Percentiles rank a stretch among this genome's conserved stretches.
Evolutionary conservation across 1,139 yeast species (phyloP).

Genomic region (Saccharomyces hybrid): DNA sequence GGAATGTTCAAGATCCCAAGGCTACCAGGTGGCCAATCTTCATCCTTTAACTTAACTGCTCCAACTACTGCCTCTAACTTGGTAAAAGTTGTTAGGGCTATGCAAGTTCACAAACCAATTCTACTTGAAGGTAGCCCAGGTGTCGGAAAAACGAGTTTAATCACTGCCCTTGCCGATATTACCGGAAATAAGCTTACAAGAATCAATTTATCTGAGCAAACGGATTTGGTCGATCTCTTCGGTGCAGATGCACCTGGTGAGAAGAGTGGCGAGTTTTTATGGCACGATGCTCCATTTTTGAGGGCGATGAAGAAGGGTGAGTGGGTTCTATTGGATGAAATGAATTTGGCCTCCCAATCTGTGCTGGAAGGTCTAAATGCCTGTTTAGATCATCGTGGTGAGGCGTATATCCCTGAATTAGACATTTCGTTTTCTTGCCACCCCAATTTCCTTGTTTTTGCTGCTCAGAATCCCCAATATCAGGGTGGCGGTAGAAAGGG

Average conservation of each 20-base stretch:
- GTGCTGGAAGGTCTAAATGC: constrained; percentile 96
- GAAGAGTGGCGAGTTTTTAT: constrained; percentile 83
- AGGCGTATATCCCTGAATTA: constrained; percentile 91
- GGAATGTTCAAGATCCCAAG: constrained; percentile 48
- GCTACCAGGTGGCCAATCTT: constrained; percentile 21
- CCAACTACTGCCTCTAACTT: constrained; percentile 91
- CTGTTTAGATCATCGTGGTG: constrained; percentile 96
- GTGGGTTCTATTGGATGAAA: constrained; percentile 96
- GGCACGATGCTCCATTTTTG: constrained; percentile 97
- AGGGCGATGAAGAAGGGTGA: constrained; percentile 96
- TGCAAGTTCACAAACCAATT: constrained; percentile 87
- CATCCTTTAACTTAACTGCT: constrained; percentile 65
- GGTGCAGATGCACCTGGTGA: constrained; percentile 97
- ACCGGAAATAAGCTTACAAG: constrained; percentile 77
- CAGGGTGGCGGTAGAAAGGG: constrained; percentile 99
- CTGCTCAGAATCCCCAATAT: constrained; percentile 96
- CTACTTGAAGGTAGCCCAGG: constrained; percentile 97
- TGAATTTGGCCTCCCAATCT: constrained; percentile 96
- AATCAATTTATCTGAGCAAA: constrained; percentile 92
- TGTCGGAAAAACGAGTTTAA: constrained; percentile 92
- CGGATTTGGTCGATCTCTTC: constrained; percentile 88
- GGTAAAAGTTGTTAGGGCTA: constrained; percentile 82
- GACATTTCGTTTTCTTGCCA: constrained; percentile 78
- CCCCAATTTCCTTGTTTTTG: constrained; percentile 82
- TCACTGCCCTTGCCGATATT: constrained; percentile 77